Base-by-base conservation (phyloP, 495 filamentous ascomycete species). In the Aspergillus nanangensis region DNA sequence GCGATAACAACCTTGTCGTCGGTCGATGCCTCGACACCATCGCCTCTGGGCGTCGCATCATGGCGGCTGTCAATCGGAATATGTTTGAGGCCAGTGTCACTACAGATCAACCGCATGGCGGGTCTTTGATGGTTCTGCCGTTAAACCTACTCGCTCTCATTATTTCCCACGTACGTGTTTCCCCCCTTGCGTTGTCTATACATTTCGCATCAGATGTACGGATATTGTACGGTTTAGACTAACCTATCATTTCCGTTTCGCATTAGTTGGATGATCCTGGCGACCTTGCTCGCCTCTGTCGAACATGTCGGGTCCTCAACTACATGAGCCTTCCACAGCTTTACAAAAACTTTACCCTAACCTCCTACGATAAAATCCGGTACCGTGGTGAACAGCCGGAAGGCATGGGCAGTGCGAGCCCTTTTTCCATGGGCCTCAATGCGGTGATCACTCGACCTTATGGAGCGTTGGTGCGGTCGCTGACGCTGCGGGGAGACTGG, bases 291-390 rank as follows among this genome's bases (percentile, higher is more conserved):
- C 67, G 78, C 29, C 50, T 80, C 19, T 80, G 76, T 52, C 74
- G 78, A 44, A 80, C 80, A 48, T 83, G 77, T 55, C 75, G 80
- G 2, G 68, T 84, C 24, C 70, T 83, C 55, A 79, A 83, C 50
- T 84, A 84, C 53, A 82, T 84, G 78, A 65, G 74, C 35, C 66
- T 83, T 3, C 81, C 81, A 5, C 77, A 75, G 52, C 73, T 84
- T 20, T 84, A 84, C 57, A 66, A 63, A 55, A 64, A 65, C 49
- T 65, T 83, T 23, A 72, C 71, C 17, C 65, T 84, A 15, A 77
- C 69, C 36, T 81, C 79, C 27, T 83, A 84, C 61, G 64, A 77
- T 33, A 69, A 72, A 32, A 80, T 83, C 25, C 77, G 79, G 39
- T 83, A 83, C 53, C 67, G 73, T 37, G 70, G 72, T 51, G 79